A percentile compares a stretch with the other conserved stretches of the same genome.
phyloP scores from a whole-genome alignment of 345 rosid species.

The Citrus australasica region DNA sequence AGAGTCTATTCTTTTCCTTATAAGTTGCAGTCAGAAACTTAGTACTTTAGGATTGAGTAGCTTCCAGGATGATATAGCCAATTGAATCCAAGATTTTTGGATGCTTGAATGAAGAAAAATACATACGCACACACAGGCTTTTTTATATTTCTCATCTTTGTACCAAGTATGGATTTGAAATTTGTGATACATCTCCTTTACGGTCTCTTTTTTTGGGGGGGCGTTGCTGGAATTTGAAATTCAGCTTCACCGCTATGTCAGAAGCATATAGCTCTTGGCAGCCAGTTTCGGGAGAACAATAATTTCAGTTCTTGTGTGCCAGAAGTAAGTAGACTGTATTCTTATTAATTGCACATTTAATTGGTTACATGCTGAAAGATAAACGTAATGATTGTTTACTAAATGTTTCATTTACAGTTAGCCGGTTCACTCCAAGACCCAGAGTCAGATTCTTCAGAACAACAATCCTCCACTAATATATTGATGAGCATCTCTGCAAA shows the following conservation, averaged over 20 bases:
- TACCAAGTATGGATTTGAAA: not conserved
- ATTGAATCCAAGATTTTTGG: not conserved
- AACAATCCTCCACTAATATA: slow-evolving; percentile 25
- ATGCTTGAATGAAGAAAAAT: not conserved
- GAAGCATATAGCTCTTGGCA: slow-evolving; percentile 29
- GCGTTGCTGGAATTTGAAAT: not conserved
- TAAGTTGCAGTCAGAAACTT: not conserved
- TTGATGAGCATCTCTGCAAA: slow-evolving; percentile 19
- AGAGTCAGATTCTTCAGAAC: slow-evolving; percentile 33
- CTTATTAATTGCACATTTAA: slow-evolving; percentile 6
- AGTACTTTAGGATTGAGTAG: not conserved
- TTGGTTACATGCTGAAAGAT: not conserved
- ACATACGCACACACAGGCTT: not conserved
- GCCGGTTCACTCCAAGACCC: slow-evolving; percentile 23
- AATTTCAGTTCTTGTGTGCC: slow-evolving; percentile 26
- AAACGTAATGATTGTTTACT: not conserved
- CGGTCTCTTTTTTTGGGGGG: not conserved
- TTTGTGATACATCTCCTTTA: not conserved
- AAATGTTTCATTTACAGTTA: slow-evolving; percentile 14
- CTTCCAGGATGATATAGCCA: not conserved
- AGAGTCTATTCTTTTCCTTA: not conserved
- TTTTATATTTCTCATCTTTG: not conserved
- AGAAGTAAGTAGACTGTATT: slow-evolving; percentile 37
- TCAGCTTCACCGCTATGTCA: slow-evolving; percentile 30
- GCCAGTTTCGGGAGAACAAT: slow-evolving; percentile 27